Evolutionary conservation across 257 asterid genomes (phyloP).

Genomic region (Petunia axillaris): DNA sequence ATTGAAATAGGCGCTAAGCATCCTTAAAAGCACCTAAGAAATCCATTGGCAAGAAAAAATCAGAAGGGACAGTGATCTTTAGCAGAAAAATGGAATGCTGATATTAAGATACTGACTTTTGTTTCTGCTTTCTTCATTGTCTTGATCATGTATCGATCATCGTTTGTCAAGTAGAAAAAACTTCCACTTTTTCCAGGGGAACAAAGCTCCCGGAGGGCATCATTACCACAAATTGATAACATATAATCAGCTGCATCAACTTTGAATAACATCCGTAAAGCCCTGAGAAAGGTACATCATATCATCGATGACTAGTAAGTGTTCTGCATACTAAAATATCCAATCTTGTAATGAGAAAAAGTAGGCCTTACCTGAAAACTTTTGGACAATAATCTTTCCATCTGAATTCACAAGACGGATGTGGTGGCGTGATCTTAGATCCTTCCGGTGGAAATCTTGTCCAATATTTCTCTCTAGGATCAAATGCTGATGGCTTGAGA

Average conservation of each 20-base stretch:
- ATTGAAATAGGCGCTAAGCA: constrained; percentile 64
- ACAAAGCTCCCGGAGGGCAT: constrained; percentile 22
- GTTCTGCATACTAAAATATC: background rate
- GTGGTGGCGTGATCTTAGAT: constrained; percentile 18
- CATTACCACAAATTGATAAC: constrained; percentile 27
- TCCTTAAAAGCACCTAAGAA: constrained; percentile 64
- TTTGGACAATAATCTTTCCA: constrained; percentile 25
- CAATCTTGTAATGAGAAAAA: too few species aligned
- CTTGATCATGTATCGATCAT: constrained; percentile 24
- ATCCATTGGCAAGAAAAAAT: constrained; percentile 21
- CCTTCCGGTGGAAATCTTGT: constrained; percentile 24
- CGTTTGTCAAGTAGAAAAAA: constrained; percentile 26
- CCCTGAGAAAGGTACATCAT: constrained; percentile 12
- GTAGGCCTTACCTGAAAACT: constrained; percentile 15
- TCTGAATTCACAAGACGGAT: constrained; percentile 26
- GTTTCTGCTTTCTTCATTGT: constrained; percentile 27
- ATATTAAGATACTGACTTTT: background rate
- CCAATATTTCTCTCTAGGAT: constrained; percentile 24
- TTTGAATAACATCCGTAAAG: constrained; percentile 24
- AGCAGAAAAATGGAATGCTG: background rate
- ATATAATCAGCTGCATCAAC: constrained; percentile 28
- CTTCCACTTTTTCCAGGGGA: constrained; percentile 29
- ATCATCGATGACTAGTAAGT: background rate
- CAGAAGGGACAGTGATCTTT: constrained; percentile 6
- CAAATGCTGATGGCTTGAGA: constrained; percentile 23